phyloP scores from a whole-genome alignment of 2,329 filamentous ascomycete genomes.

The Drechslerella stenobrocha region DNA sequence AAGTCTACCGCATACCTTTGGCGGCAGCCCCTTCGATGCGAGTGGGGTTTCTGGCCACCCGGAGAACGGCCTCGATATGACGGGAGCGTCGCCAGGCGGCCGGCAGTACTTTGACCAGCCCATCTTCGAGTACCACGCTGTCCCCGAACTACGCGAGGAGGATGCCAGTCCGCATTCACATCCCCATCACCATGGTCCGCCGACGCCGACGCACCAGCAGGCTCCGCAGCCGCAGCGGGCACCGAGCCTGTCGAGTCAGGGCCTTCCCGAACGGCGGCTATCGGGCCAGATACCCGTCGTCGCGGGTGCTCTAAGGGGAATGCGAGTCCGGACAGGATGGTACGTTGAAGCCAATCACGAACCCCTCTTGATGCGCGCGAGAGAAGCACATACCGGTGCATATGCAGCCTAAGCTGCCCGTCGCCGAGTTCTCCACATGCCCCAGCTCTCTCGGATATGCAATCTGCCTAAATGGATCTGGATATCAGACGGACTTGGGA shows the following conservation, averaged over 20 bases:
- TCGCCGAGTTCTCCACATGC: constrained; percentile 25
- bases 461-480: constrained; percentile 37
- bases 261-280: constrained; percentile 39
- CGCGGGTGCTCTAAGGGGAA: constrained; percentile 44
- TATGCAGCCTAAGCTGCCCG: constrained; percentile 1
- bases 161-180: constrained; percentile 36
- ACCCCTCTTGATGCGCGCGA: neutral
- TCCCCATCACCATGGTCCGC: constrained; percentile 33
- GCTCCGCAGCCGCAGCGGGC: constrained; percentile 19
- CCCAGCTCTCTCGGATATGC: constrained; percentile 15
- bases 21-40: constrained; percentile 48
- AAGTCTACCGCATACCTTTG: constrained; percentile 47
- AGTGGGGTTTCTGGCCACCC: constrained; percentile 44
- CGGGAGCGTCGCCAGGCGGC: constrained; percentile 40
- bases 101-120: constrained; percentile 47
- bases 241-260: neutral
- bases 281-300: constrained; percentile 48
- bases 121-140: constrained; percentile 46
- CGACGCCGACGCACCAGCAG: constrained; percentile 35
- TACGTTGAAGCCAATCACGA: constrained; percentile 15
- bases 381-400: neutral
- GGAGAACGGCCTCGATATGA: constrained; percentile 45
- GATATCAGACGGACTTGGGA: constrained; percentile 9
- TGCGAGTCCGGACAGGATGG: constrained; percentile 47
- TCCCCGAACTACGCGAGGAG: constrained; percentile 43